Base-by-base conservation (phyloP, 2,329 filamentous ascomycete species). In the Nigrospora oryzae region DNA sequence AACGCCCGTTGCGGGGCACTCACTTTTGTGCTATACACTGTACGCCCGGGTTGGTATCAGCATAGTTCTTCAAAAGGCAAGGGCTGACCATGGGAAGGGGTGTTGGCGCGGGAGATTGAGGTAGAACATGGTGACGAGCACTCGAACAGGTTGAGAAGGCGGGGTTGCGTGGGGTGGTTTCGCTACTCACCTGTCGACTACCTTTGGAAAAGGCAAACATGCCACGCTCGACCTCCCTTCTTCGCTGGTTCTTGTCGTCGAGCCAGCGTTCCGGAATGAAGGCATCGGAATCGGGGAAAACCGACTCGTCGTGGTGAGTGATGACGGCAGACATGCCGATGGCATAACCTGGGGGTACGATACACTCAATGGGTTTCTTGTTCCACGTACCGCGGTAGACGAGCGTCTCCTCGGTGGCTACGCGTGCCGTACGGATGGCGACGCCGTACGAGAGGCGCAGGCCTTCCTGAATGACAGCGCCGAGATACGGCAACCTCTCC, bases 191-290 rank as follows among this genome's bases (percentile, higher is more conserved):
- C 23, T 28, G 23, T 28, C 40, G 40, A 59, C 57, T 2, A 67
- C 70, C 40, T 63, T 68, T 3, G 61, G 64, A 48, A 23, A 73
- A 73, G 2, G 65, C 45, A 13, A 71, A 55, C 37, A 71, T 59
- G 36, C 60, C 62, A n/a, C 57, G 58, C 28, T 68, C 62, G 0
- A 69, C 46, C 1, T 56, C 51, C 37, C 60, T 61, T 4, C 56
- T 56, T 30, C 48, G 50, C 30, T 57, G 44, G 41, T 53, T 51
- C 17, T n/a, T 8, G 28, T 58, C 56, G 33, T 62, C 62, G 5
- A 71, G 48, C 60, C 63, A 73, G 3, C 69, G 61, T 36, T 70
- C 64, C 0, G 69, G 69, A 4, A 49, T 39, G 45, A 68, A 73
- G 0, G 51, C 46, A 35, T 67, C 53, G 0, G 68, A 62, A 3